Evolutionary conservation across 371 early-diverging fungal genomes (phyloP).

Genomic region (Syncephalastrum monosporum): DNA sequence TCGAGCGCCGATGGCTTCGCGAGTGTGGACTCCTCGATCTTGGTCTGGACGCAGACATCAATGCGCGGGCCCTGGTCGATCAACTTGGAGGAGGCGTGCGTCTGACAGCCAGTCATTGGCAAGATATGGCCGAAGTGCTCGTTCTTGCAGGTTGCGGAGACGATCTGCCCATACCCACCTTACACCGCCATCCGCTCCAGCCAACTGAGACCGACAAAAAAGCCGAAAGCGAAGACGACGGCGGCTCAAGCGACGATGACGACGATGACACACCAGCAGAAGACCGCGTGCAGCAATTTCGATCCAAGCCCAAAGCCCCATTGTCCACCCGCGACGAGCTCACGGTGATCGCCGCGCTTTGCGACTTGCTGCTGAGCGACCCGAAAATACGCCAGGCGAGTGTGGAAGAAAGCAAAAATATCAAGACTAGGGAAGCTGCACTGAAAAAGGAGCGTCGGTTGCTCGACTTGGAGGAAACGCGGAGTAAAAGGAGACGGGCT

Average conservation of each 20-base stretch:
- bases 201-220: background rate
- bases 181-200: background rate
- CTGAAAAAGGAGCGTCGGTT: slow-evolving; percentile 17
- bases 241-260: slow-evolving; percentile 4
- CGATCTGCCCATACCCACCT: slow-evolving; percentile 24
- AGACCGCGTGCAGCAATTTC: background rate
- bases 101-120: slow-evolving; percentile 29
- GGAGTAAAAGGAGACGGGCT: slow-evolving; percentile 13
- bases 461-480: slow-evolving; percentile 15
- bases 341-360: slow-evolving; percentile 17
- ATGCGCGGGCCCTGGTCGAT: no score
- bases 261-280: background rate
- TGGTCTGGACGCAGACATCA: slow-evolving; percentile 1
- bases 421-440: slow-evolving; percentile 11
- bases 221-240: slow-evolving; percentile 13
- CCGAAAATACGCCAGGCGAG: slow-evolving; percentile 15
- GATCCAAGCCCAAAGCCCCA: background rate
- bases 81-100: slow-evolving; percentile 4
- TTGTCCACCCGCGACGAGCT: slow-evolving; percentile 15
- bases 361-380: slow-evolving; percentile 26
- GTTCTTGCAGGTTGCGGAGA: slow-evolving; percentile 11
- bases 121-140: slow-evolving; percentile 26
- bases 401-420: slow-evolving; percentile 9
- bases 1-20: no score
- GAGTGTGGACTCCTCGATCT: background rate